phyloP scores from a whole-genome alignment of 345 rosid genomes.

The Moricandia moricandioides region DNA sequence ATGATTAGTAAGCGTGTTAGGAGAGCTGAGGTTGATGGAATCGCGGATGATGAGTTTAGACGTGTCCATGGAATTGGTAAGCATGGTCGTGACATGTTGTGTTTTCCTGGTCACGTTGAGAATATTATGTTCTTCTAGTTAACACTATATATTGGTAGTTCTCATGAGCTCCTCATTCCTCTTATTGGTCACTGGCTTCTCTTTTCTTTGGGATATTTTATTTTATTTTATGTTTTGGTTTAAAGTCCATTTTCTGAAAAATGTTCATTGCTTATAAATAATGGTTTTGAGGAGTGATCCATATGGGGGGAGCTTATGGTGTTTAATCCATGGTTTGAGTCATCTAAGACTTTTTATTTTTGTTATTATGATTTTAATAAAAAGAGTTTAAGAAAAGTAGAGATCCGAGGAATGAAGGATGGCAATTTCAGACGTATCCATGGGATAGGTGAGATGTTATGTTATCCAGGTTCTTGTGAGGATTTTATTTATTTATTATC shows the following conservation, averaged over 20 bases:
- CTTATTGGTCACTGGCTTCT: no score
- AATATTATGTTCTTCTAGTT: background rate
- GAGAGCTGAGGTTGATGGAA: background rate
- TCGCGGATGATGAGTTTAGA: background rate
- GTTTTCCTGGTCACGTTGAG: constrained; percentile 11
- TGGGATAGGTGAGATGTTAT: no score
- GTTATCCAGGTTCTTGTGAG: background rate
- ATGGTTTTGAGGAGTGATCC: background rate
- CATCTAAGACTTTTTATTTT: background rate
- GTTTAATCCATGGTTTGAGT: background rate
- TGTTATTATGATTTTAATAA: background rate
- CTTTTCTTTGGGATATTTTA: no score
- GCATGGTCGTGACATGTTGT: background rate
- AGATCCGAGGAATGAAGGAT: background rate
- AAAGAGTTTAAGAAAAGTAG: background rate
- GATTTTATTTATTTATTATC: no score
- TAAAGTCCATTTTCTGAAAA: background rate
- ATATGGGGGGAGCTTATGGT: background rate
- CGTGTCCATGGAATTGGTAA: background rate
- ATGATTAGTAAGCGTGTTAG: background rate
- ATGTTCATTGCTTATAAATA: background rate
- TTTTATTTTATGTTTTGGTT: no score
- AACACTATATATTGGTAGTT: background rate
- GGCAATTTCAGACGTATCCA: no score
- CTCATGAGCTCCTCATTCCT: no score